Evolutionary conservation across 2,329 filamentous ascomycete genomes (phyloP).

Genomic region (Cladosporium sp.): DNA sequence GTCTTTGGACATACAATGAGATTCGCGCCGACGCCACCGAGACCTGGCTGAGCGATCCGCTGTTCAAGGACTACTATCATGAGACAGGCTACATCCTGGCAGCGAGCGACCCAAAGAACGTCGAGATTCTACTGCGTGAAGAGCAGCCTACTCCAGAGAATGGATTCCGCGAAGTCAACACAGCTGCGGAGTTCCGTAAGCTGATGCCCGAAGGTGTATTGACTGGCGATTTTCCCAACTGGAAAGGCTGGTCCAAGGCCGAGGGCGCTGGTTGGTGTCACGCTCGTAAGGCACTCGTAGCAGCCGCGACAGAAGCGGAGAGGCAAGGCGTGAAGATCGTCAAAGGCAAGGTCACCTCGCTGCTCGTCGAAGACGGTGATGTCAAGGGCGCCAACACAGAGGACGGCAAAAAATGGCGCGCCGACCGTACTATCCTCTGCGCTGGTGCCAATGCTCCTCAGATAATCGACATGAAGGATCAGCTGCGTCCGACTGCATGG

Average conservation of each 20-base stretch:
- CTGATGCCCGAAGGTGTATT: slow-evolving; percentile 49
- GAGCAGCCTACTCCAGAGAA: slow-evolving; percentile 18
- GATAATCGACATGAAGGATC: slow-evolving; percentile 46
- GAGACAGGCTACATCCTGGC: slow-evolving; percentile 44
- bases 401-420: slow-evolving; percentile 37
- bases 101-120: slow-evolving; percentile 37
- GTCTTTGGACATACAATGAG: slow-evolving; percentile 12
- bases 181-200: slow-evolving; percentile 40
- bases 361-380: slow-evolving; percentile 34
- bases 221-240: slow-evolving; percentile 44
- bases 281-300: slow-evolving; percentile 44
- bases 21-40: slow-evolving; percentile 32
- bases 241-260: slow-evolving; percentile 45
- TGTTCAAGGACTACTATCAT: slow-evolving; percentile 42
- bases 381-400: slow-evolving; percentile 40
- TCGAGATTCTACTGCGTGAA: slow-evolving; percentile 16
- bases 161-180: slow-evolving; percentile 31
- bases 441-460: slow-evolving; percentile 44
- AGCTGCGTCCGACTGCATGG: slow-evolving; percentile 50
- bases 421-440: slow-evolving; percentile 43
- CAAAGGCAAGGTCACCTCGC: slow-evolving; percentile 35
- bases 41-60: slow-evolving; percentile 39
- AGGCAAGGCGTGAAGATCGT: slow-evolving; percentile 44
- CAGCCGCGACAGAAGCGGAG: slow-evolving; percentile 40
- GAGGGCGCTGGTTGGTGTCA: slow-evolving; percentile 49